Evolutionary conservation across 2,329 filamentous ascomycete genomes (phyloP).

Genomic region (Stachybotrys elegans): DNA sequence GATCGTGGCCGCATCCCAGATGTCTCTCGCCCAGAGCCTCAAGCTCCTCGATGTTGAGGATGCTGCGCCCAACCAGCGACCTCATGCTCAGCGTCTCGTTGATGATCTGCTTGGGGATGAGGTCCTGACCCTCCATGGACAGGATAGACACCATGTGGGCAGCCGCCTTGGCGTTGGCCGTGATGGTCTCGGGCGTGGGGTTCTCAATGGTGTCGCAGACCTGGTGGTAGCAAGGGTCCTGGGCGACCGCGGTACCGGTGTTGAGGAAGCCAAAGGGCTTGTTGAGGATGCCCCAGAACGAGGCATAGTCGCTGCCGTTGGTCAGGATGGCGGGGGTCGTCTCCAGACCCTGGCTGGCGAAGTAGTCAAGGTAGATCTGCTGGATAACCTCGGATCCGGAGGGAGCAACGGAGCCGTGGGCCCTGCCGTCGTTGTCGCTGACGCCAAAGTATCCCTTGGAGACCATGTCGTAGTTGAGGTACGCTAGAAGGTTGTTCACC

Average conservation of each 20-base stretch:
- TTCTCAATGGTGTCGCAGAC: constrained; percentile 34
- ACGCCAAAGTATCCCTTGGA: constrained; percentile 16
- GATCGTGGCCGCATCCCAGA: constrained; percentile 27
- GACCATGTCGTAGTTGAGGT: constrained; percentile 18
- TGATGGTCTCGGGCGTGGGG: constrained; percentile 28
- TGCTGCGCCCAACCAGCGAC: constrained; percentile 9
- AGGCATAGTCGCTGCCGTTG: constrained; percentile 28
- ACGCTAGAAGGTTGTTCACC: constrained; percentile 14
- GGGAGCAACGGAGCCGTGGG: constrained; percentile 18
- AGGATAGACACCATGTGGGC: constrained; percentile 35
- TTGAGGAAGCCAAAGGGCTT: constrained; percentile 17
- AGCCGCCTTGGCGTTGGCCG: constrained; percentile 31
- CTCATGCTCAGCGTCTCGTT: constrained; percentile 9
- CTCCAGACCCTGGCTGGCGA: constrained; percentile 24
- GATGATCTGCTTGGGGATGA: constrained; percentile 19
- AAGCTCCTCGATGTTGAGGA: constrained; percentile 23
- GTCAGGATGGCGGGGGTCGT: constrained; percentile 14
- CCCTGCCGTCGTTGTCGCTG: constrained; percentile 17
- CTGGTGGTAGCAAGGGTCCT: constrained; percentile 25
- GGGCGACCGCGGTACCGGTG: constrained; percentile 15
- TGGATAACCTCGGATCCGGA: constrained; percentile 19
- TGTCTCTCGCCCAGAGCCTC: constrained; percentile 28
- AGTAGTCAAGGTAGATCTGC: constrained; percentile 18
- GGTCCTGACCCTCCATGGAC: constrained; percentile 14
- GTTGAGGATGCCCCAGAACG: constrained; percentile 21